Conservation (phyloP, 305 asterid species). For the Solanum hybrid region DNA sequence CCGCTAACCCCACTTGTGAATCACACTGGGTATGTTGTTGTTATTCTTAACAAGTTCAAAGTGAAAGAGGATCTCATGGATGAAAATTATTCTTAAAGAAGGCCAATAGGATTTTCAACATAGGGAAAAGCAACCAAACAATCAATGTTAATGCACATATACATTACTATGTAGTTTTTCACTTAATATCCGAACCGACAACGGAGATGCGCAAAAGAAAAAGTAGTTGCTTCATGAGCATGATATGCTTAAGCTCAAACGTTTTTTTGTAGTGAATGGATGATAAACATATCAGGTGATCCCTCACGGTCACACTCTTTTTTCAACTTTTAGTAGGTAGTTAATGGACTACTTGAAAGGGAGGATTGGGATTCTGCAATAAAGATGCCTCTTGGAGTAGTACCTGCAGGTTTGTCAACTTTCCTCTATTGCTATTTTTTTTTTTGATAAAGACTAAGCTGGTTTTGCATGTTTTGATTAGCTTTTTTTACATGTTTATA, state of each 20-base stretch:
- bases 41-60: neutral
- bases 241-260: neutral
- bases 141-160: neutral
- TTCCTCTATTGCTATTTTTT: neutral
- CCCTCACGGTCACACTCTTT: neutral
- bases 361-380: slow-evolving; percentile 79
- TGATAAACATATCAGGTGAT: slow-evolving; percentile 4
- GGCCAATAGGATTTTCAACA: neutral
- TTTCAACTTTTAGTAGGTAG: slow-evolving; percentile 58
- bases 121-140: neutral
- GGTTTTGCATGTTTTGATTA: neutral
- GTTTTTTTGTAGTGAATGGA: neutral
- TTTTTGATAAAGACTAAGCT: neutral
- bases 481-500: neutral
- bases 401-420: slow-evolving; percentile 74
- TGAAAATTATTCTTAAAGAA: neutral
- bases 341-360: slow-evolving; percentile 87
- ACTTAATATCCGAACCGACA: neutral
- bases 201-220: neutral
- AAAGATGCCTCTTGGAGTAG: slow-evolving; percentile 74
- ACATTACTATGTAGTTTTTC: neutral
- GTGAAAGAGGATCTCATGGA: neutral
- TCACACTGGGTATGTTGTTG: neutral
- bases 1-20: neutral
- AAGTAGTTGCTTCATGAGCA: neutral